These are phyloP conservation scores for Jackrogersella minutella DNA, from an alignment of 495 filamentous ascomycete species.

Conservation along the genomic window DNA sequence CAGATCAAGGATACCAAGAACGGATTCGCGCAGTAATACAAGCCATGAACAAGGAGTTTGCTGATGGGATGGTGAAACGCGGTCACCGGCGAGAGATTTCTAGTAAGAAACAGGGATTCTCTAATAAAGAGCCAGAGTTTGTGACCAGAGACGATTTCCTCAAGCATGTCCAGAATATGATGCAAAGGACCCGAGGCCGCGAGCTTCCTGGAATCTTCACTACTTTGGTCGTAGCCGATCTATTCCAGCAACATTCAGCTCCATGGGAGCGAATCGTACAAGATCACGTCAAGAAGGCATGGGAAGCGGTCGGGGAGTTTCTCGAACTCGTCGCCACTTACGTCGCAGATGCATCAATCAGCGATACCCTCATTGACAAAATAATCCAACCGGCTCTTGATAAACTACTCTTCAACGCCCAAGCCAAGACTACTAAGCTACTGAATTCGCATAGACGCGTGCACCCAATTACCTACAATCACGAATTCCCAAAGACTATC, in stretches of 20 bases:
- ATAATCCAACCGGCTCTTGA: constrained; percentile 48
- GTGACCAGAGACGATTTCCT: constrained; percentile 42
- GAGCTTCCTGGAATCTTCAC: constrained; percentile 59
- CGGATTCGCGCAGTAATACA: constrained; percentile 69
- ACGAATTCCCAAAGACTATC: constrained; percentile 59
- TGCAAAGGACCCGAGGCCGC: constrained; percentile 47
- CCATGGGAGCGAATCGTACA: constrained; percentile 51
- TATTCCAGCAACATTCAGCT: constrained; percentile 54
- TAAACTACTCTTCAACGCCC: constrained; percentile 23
- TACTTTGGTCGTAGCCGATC: constrained; percentile 52
- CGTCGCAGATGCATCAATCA: constrained; percentile 44
- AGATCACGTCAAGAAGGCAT: constrained; percentile 39
- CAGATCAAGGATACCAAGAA: constrained; percentile 51
- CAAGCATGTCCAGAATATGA: constrained; percentile 40
- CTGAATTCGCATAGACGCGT: constrained; percentile 45
- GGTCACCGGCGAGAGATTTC: constrained; percentile 57
- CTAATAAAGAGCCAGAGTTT: background rate
- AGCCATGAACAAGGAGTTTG: constrained; percentile 64
- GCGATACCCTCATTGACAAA: constrained; percentile 40
- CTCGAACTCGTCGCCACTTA: constrained; percentile 41
- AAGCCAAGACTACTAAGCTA: constrained; percentile 46
- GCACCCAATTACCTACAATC: constrained; percentile 66
- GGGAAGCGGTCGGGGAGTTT: constrained; percentile 41
- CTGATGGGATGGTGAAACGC: constrained; percentile 51
- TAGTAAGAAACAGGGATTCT: constrained; percentile 21